These are phyloP conservation scores for Bifiguratus adelaidae DNA, from an alignment of 192 early-diverging fungal species.

Conservation along the genomic window DNA sequence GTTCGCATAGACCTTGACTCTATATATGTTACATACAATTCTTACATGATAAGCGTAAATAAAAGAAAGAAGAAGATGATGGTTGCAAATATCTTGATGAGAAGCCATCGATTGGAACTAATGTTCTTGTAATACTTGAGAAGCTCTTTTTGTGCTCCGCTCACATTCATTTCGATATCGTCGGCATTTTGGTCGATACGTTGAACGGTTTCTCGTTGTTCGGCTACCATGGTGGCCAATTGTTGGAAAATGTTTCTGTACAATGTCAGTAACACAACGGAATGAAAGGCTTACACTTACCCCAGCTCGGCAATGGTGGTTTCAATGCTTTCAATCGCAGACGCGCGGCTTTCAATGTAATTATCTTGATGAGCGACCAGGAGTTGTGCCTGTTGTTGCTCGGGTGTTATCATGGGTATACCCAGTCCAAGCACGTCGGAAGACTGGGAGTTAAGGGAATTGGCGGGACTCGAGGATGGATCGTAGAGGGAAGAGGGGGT, in stretches of 20 bases:
- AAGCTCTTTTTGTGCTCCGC: constrained; percentile 82
- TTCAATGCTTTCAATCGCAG: constrained; percentile 94
- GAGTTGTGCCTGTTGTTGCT: constrained; percentile 56
- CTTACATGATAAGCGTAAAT: no score
- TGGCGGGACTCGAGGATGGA: neutral
- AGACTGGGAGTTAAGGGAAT: neutral
- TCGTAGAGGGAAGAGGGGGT: neutral
- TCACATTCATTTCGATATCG: constrained; percentile 84
- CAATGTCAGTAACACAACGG: no score
- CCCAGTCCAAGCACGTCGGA: constrained; percentile 19
- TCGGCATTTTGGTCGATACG: constrained; percentile 91
- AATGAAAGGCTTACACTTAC: no score
- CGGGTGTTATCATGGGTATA: constrained; percentile 31
- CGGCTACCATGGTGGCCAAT: constrained; percentile 75
- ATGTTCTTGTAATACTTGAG: constrained; percentile 88
- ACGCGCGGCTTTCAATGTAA: constrained; percentile 81
- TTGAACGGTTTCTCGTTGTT: constrained; percentile 81
- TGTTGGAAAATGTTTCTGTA: constrained; percentile 80
- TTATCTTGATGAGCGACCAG: constrained; percentile 57
- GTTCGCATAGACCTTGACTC: constrained; percentile 34
- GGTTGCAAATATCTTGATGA: constrained; percentile 89
- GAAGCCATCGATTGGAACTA: constrained; percentile 89
- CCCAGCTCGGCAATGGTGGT: constrained; percentile 94
- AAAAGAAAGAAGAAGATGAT: constrained; percentile 83
- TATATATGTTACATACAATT: no score